Evolutionary conservation across 768 basidiomycete species (phyloP).

Genomic region (Agrocybe chaxingu): DNA sequence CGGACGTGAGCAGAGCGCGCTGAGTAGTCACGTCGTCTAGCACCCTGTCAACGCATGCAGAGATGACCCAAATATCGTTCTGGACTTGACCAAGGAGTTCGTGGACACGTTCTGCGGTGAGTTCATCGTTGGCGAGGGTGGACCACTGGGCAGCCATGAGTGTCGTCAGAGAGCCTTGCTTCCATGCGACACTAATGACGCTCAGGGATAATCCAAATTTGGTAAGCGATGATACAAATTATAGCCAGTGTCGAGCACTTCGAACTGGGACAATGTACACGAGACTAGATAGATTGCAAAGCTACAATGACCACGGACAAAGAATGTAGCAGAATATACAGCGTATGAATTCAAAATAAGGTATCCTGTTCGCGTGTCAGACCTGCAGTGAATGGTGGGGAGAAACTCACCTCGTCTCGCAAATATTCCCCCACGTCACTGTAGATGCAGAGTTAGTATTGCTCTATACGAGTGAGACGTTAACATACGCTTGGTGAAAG

Average conservation of each 20-base stretch:
- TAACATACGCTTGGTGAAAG: constrained; percentile 91
- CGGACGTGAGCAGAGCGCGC: constrained; percentile 56
- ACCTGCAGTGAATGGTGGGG: not conserved
- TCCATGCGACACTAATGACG: too few species aligned
- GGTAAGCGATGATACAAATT: constrained; percentile 12
- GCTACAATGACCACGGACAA: not conserved
- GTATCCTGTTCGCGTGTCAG: constrained; percentile 53
- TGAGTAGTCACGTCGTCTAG: constrained; percentile 57
- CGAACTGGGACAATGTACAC: constrained; percentile 23
- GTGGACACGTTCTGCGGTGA: constrained; percentile 48
- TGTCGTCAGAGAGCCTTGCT: constrained; percentile 9
- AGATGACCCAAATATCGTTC: constrained; percentile 75
- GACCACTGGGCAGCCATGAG: constrained; percentile 54
- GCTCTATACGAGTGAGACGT: constrained; percentile 2
- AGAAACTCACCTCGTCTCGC: constrained; percentile 77
- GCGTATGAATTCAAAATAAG: constrained; percentile 49
- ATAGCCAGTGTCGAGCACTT: constrained; percentile 40
- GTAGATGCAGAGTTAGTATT: constrained; percentile 9
- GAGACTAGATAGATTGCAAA: not conserved
- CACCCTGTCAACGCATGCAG: constrained; percentile 70
- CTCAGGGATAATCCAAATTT: too few species aligned
- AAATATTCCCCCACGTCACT: constrained; percentile 99
- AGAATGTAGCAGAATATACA: not conserved
- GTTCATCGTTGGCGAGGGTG: constrained; percentile 49
- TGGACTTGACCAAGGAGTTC: constrained; percentile 45